Conservation (phyloP, 345 rosid species). For the Firmiana major region DNA sequence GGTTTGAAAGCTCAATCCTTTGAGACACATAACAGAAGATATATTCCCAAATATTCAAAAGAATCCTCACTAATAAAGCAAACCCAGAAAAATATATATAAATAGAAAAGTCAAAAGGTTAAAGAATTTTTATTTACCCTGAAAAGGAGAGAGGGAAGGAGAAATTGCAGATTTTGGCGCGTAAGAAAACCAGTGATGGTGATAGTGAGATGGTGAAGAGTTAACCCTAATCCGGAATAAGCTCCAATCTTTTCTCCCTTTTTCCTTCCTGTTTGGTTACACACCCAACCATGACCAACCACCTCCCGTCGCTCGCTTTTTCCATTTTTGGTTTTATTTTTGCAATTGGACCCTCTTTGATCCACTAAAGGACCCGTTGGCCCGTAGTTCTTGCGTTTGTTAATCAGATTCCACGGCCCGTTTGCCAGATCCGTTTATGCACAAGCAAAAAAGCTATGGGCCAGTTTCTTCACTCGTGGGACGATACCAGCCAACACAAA, state of each 20-base stretch:
- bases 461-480: too few species aligned
- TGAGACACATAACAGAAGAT: neutral
- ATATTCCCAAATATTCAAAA: neutral
- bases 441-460: too few species aligned
- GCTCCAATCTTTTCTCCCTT: neutral
- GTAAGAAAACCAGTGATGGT: conserved; percentile 11
- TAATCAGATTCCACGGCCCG: neutral
- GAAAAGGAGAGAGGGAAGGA: neutral
- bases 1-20: neutral
- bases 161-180: conserved; percentile 44
- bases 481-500: too few species aligned
- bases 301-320: neutral
- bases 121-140: neutral
- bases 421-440: neutral
- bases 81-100: neutral
- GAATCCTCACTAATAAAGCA: neutral
- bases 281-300: conserved; percentile 16
- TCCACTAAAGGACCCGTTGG: neutral
- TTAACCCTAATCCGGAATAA: conserved; percentile 57
- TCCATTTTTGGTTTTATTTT: too few species aligned
- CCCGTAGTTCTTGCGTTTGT: neutral
- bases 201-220: conserved; percentile 24
- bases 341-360: neutral
- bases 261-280: conserved; percentile 50
- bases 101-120: neutral